These are phyloP conservation scores for Kodamaea sagamina DNA, from an alignment of 805 yeast species.

Conservation along the genomic window DNA sequence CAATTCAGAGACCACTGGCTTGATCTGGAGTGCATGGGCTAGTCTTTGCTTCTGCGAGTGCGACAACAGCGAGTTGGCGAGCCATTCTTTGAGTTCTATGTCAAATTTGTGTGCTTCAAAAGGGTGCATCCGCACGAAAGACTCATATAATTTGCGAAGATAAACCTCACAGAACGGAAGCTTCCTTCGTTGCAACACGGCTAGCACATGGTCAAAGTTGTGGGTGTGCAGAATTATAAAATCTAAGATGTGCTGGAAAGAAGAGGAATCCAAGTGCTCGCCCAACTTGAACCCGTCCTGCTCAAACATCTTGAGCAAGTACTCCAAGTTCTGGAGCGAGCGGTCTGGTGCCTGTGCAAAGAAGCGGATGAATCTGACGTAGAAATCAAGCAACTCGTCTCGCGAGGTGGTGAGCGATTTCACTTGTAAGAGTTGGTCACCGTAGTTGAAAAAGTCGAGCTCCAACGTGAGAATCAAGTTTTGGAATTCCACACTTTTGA, in stretches of 20 bases:
- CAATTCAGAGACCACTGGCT: conserved; percentile 26
- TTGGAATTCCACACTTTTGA: conserved; percentile 26
- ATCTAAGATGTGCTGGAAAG: conserved; percentile 27
- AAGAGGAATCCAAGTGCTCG: conserved; percentile 25
- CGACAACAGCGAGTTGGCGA: conserved; percentile 10
- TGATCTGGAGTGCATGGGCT: conserved; percentile 19
- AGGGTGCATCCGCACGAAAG: conserved; percentile 38
- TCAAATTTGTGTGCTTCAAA: conserved; percentile 29
- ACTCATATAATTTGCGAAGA: conserved; percentile 28
- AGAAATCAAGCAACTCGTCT: conserved; percentile 27
- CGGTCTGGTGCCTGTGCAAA: conserved; percentile 14
- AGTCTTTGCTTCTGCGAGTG: conserved; percentile 1
- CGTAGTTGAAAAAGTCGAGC: conserved; percentile 22
- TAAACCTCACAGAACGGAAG: conserved; percentile 26
- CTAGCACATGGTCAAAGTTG: conserved; percentile 26
- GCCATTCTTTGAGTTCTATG: conserved; percentile 22
- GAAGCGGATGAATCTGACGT: conserved; percentile 30
- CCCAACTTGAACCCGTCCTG: conserved; percentile 31
- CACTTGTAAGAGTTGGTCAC: conserved; percentile 26
- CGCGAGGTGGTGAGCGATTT: conserved; percentile 19
- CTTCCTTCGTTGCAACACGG: conserved; percentile 25
- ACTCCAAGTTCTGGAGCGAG: conserved; percentile 10
- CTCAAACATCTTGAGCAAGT: conserved; percentile 16
- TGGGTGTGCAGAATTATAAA: conserved; percentile 16
- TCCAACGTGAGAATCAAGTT: conserved; percentile 29